These are phyloP conservation scores for Neurospora tetrasperma DNA, from an alignment of 495 filamentous ascomycete species.

Conservation along the genomic window DNA sequence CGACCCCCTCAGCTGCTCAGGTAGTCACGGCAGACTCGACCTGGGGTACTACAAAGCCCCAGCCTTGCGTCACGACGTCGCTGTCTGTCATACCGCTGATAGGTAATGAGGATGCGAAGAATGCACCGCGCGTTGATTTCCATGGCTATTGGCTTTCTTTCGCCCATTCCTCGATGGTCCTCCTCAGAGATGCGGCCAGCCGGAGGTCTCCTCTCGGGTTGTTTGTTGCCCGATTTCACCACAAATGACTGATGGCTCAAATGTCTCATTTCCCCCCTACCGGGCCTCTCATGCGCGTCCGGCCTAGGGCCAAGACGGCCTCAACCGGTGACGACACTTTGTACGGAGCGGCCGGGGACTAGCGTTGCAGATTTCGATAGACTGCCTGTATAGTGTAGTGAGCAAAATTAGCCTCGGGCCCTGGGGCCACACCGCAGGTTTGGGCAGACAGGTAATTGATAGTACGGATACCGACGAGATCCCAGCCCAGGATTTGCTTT, in stretches of 20 bases:
- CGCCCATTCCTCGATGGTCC: not conserved
- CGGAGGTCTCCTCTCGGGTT: not conserved
- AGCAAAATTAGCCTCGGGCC: not conserved
- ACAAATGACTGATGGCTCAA: not conserved
- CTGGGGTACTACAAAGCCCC: not conserved
- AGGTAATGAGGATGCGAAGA: not conserved
- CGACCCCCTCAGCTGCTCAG: not conserved
- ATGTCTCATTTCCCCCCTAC: not conserved
- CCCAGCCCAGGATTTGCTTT: not conserved
- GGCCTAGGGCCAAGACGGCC: not conserved
- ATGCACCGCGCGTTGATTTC: not conserved
- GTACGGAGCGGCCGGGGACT: not conserved
- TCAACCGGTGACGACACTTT: not conserved
- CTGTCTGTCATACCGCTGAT: not conserved
- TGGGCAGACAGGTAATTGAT: not conserved
- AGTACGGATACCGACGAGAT: not conserved
- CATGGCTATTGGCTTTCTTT: not conserved
- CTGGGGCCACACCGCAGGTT: not conserved
- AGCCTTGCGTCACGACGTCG: not conserved
- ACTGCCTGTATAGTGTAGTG: not conserved
- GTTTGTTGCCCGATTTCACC: not conserved
- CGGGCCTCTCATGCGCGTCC: not conserved
- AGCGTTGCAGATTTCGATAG: not conserved
- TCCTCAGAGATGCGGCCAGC: not conserved
- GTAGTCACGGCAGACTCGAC: not conserved